phyloP scores from a whole-genome alignment of 1,139 yeast species.

The Yamadazyma kanchanaburiensis region DNA sequence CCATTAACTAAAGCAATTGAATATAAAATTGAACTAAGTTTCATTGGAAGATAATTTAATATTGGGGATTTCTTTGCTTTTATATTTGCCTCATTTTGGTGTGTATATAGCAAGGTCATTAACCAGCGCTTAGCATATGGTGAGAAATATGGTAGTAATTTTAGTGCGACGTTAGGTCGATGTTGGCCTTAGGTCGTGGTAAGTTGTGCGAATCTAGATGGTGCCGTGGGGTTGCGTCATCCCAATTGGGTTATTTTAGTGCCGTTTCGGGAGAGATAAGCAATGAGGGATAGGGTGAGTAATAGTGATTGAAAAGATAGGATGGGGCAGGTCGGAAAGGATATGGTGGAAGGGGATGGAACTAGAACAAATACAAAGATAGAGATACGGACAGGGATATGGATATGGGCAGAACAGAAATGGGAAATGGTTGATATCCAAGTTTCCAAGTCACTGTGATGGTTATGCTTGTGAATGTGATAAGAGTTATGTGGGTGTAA shows the following conservation, averaged over 20 bases:
- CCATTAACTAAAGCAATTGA: conserved; percentile 26
- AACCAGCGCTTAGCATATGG: no score
- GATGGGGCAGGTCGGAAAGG: no score
- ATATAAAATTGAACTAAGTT: conserved; percentile 23
- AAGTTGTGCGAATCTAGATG: background rate
- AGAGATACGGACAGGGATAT: no score
- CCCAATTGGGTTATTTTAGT: conserved; percentile 3
- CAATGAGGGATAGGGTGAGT: background rate
- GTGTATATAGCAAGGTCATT: background rate
- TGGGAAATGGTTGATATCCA: no score
- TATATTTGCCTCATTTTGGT: conserved; percentile 3
- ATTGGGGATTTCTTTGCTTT: conserved; percentile 2
- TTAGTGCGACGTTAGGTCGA: background rate
- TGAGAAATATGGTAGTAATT: background rate
- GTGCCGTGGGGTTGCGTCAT: background rate
- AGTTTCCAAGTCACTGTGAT: no score
- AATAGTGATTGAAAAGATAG: background rate
- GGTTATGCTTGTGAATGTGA: no score
- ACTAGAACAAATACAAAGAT: no score
- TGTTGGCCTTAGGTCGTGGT: background rate
- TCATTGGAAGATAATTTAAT: conserved; percentile 19
- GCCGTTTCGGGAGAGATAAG: conserved; percentile 3
- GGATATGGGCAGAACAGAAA: no score
- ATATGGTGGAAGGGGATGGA: no score
- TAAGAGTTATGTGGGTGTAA: no score